Conservation (phyloP, 768 basidiomycete species). For the Tulasnella sp. region DNA sequence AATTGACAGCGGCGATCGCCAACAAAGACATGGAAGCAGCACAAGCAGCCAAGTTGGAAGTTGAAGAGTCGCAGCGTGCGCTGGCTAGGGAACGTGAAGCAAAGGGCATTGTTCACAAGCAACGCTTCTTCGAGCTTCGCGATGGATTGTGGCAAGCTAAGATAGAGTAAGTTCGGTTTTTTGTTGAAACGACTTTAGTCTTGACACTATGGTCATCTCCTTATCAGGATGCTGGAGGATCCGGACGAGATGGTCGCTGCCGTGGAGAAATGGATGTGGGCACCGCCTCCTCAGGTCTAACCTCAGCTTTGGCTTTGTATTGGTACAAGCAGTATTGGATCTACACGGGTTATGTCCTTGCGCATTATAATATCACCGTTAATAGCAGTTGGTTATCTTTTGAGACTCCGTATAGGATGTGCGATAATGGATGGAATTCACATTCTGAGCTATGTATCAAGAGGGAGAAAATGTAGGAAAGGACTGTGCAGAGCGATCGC, state of each 20-base stretch:
- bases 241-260: slow-evolving; percentile 60
- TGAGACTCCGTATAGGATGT: not conserved
- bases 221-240: slow-evolving; percentile 63
- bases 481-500: not conserved
- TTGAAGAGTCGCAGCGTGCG: slow-evolving; percentile 92
- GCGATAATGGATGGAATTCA: not conserved
- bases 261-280: slow-evolving; percentile 80
- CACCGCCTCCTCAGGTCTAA: slow-evolving; percentile 16
- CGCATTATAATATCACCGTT: slow-evolving; percentile 8
- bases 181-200: not conserved
- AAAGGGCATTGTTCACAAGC: slow-evolving; percentile 60
- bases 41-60: slow-evolving; percentile 79
- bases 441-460: not conserved
- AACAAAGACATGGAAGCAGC: slow-evolving; percentile 92
- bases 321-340: not conserved
- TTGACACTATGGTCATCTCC: not conserved
- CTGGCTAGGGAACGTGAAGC: slow-evolving; percentile 69
- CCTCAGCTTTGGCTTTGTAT: not conserved
- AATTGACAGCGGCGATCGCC: slow-evolving; percentile 79
- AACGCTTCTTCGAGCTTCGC: slow-evolving; percentile 73
- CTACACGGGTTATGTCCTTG: not conserved
- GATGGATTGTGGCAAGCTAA: slow-evolving; percentile 83
- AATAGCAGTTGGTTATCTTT: not conserved
- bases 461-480: not conserved
- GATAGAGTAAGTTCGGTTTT: slow-evolving; percentile 53